Conservation (phyloP, 1,284 basidiomycete genomes). For the Sporisorium graminicola region DNA sequence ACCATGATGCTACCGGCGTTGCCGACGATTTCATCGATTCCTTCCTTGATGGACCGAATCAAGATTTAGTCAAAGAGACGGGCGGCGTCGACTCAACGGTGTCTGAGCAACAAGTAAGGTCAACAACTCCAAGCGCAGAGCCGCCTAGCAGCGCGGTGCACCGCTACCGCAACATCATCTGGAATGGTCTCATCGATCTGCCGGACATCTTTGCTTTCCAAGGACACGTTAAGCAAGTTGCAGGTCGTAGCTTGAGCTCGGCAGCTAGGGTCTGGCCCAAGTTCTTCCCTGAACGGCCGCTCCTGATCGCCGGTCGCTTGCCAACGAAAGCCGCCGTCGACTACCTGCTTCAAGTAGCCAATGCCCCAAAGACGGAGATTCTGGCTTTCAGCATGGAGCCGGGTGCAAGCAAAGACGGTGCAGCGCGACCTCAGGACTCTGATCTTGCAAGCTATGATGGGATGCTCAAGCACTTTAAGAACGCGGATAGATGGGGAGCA, state of each 20-base stretch:
- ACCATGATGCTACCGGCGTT: constrained; percentile 7
- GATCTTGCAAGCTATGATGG: constrained; percentile 37
- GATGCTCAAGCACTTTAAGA: constrained; percentile 36
- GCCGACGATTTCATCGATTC: constrained; percentile 63
- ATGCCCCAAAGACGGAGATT: constrained; percentile 60
- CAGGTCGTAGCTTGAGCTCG: constrained; percentile 32
- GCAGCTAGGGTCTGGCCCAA: constrained; percentile 37
- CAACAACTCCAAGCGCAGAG: constrained; percentile 42
- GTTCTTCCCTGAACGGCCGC: constrained; percentile 54
- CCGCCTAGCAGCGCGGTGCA: constrained; percentile 32
- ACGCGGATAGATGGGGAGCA: constrained; percentile 62
- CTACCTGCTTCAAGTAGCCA: constrained; percentile 62
- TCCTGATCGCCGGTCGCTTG: constrained; percentile 63
- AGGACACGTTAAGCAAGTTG: constrained; percentile 62
- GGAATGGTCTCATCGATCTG: constrained; percentile 68
- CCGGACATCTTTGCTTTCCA: constrained; percentile 64
- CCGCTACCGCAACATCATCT: constrained; percentile 43
- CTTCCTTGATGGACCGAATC: constrained; percentile 48
- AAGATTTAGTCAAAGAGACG: not conserved
- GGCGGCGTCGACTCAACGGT: not conserved
- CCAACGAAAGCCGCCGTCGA: constrained; percentile 59
- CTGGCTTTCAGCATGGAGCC: constrained; percentile 58
- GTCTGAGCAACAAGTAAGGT: constrained; percentile 7
- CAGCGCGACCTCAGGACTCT: constrained; percentile 10
- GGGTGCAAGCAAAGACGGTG: constrained; percentile 30